Base-by-base conservation (phyloP, 345 rosid species). In the Bruguiera gymnorhiza region DNA sequence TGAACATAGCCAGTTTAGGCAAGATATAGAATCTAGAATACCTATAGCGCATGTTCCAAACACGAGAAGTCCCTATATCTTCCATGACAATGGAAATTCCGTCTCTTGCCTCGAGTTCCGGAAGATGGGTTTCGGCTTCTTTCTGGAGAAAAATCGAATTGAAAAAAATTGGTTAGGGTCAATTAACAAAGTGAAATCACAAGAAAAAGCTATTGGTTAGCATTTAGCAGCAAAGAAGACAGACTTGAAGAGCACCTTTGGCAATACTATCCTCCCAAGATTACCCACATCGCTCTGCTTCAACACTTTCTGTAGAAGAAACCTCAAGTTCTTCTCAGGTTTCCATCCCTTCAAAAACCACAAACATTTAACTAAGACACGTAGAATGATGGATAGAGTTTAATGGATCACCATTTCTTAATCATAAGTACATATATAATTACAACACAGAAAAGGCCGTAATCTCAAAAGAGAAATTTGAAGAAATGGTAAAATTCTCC, bases 31-130 rank as follows among this genome's bases (percentile, higher is more conserved):
- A 59, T 32, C 26, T 68, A 31, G 7, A 75, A 73, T 79, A 90
- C 99, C 99, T 92, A 56, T 95, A 95, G 48, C 98, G 94, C 99
- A 95, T 89, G 89, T 92, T 92, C 98, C 98, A 95, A 36, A 95
- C 89, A 51, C 96, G 90, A 78, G 97, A 92, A 21, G 98, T 95
- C 73, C 96, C 99, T 9, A 95, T 92, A 75, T 95, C 99, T 85
- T 95, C 98, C 98, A 95, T 95, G 76, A 96, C 89, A 6, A 95
- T 83, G 39, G 98, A 81, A 74, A 95, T 92, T 61, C 99, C 99
- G 36, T 95, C 99, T 81, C 98, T 90, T 54, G 97, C 94, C 76
- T 95, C 96, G 57, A 95, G 77, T 73, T 89, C 99, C 15, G 99
- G 99, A 27, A 95, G 88, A 81, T 92, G 98, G 4, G 94, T 87